phyloP scores from a whole-genome alignment of 2,329 filamentous ascomycete species.

The Calycina marina region DNA sequence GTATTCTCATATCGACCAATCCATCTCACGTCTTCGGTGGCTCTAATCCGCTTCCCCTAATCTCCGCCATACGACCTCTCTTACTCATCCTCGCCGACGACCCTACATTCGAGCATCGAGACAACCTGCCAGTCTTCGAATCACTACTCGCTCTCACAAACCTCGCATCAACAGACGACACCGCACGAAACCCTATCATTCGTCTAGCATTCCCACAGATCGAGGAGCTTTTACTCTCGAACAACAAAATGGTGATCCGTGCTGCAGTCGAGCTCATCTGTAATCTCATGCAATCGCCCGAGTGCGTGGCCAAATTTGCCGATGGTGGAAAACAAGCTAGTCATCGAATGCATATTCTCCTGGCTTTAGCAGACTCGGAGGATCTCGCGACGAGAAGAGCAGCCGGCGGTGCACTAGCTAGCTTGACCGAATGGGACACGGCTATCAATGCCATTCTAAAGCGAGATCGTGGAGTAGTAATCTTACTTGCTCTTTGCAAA shows the following conservation, averaged over 20 bases:
- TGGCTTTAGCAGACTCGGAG: conserved; percentile 78
- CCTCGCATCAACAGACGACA: conserved; percentile 61
- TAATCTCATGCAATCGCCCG: conserved; percentile 63
- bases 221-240: conserved; percentile 70
- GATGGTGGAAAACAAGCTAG: conserved; percentile 52
- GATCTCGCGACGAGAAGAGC: conserved; percentile 67
- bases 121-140: conserved; percentile 83
- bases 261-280: conserved; percentile 82
- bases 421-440: conserved; percentile 63
- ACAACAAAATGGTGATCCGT: conserved; percentile 62
- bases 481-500: conserved; percentile 66
- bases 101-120: conserved; percentile 45
- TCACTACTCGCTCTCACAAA: conserved; percentile 86
- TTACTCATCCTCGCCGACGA: conserved; percentile 57
- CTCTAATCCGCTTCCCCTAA: conserved; percentile 56
- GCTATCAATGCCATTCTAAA: conserved; percentile 58
- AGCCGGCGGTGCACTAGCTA: conserved; percentile 77
- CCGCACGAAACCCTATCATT: conserved; percentile 54
- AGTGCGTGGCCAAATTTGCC: conserved; percentile 54
- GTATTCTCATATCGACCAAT: conserved; percentile 76
- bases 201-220: conserved; percentile 58
- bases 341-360: conserved; percentile 65
- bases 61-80: conserved; percentile 71
- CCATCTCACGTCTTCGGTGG: conserved; percentile 72
- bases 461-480: conserved; percentile 55